These are phyloP conservation scores for Vanrija pseudolonga DNA, from an alignment of 1,284 basidiomycete species.

Conservation along the genomic window DNA sequence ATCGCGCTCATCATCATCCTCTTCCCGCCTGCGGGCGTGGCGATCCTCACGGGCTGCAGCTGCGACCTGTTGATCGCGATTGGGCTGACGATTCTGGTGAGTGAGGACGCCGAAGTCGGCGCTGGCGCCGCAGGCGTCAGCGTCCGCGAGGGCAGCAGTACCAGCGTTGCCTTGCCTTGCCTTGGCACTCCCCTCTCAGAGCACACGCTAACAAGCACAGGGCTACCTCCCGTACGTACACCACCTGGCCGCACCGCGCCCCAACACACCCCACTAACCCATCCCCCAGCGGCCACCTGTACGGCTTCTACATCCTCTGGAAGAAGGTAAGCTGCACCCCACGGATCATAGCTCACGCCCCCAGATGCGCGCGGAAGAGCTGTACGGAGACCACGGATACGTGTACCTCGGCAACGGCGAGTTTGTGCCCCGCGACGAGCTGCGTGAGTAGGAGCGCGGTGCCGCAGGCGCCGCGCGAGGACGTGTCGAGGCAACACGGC, in stretches of 20 bases:
- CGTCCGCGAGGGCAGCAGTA: too few relatives aligned
- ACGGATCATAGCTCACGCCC: not conserved
- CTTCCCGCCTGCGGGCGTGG: constrained; percentile 58
- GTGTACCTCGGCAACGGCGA: constrained; percentile 47
- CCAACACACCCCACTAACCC: not conserved
- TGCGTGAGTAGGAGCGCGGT: too few relatives aligned
- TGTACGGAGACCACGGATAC: constrained; percentile 65
- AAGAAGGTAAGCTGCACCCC: constrained; percentile 10
- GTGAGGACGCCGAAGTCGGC: not conserved
- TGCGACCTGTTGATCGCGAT: constrained; percentile 80
- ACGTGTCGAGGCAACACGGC: too few relatives aligned
- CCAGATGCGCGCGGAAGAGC: constrained; percentile 67
- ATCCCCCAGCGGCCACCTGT: constrained; percentile 48
- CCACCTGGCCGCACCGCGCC: not conserved
- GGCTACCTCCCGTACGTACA: constrained; percentile 24
- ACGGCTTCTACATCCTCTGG: constrained; percentile 54
- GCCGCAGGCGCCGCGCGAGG: too few relatives aligned
- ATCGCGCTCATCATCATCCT: constrained; percentile 56
- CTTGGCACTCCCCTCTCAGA: too few relatives aligned
- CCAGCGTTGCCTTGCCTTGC: too few relatives aligned
- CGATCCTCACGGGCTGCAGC: constrained; percentile 69
- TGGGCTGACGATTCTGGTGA: constrained; percentile 26
- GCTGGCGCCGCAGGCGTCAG: too few relatives aligned
- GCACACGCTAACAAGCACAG: constrained; percentile 7
- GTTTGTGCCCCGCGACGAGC: constrained; percentile 21